Conservation (phyloP, 2,329 filamentous ascomycete species). For the Trichoderma gracile region DNA sequence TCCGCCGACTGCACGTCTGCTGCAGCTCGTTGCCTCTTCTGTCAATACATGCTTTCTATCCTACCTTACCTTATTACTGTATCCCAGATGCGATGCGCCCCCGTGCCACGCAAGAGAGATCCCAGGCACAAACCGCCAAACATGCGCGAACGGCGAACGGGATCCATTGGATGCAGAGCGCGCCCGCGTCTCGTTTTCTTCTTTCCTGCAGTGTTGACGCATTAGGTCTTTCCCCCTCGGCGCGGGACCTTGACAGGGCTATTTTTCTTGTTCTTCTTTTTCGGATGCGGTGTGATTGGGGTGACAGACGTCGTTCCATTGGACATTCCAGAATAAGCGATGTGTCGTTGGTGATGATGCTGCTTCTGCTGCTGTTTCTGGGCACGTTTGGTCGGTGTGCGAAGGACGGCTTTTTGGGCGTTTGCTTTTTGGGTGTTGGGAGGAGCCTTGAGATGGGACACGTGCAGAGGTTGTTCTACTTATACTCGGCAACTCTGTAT, state of each 20-base stretch:
- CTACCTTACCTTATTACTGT: no score
- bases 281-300: background rate
- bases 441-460: background rate
- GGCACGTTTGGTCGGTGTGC: slow-evolving; percentile 11
- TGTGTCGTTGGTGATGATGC: background rate
- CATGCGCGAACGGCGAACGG: background rate
- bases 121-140: slow-evolving; percentile 5
- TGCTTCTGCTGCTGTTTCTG: no score
- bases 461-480: background rate
- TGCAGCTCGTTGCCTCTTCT: background rate
- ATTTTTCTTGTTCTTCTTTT: background rate
- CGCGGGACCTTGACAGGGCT: slow-evolving; percentile 5
- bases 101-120: no score
- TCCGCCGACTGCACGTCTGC: slow-evolving; percentile 14
- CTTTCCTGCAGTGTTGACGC: background rate
- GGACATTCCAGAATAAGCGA: slow-evolving; percentile 19
- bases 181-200: background rate
- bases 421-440: background rate
- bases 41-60: background rate
- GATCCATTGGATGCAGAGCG: background rate
- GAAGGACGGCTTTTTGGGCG: background rate
- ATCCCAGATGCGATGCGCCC: no score
- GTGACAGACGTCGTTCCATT: slow-evolving; percentile 9
- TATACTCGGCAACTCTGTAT: background rate
- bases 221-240: background rate